Conservation (phyloP, 1,139 yeast species). For the Geotrichum candidum region DNA sequence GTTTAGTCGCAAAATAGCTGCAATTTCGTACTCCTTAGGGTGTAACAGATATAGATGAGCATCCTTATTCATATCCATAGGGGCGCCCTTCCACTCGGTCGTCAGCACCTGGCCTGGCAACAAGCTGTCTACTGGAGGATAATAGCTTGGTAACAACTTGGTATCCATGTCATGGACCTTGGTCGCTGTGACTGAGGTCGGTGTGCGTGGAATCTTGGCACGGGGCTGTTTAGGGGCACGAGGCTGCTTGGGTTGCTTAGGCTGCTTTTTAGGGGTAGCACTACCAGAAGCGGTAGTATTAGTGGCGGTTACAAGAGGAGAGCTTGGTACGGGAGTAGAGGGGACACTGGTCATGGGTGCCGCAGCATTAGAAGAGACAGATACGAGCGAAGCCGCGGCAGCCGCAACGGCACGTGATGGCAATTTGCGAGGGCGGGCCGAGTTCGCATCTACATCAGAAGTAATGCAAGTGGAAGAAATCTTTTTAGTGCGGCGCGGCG, state of each 20-base stretch:
- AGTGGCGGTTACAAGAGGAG: neutral
- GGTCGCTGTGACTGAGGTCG: conserved; percentile 19
- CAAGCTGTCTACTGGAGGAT: conserved; percentile 60
- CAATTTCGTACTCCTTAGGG: conserved; percentile 86
- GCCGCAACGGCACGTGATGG: conserved; percentile 1
- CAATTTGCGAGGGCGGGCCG: conserved; percentile 3
- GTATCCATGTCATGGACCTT: conserved; percentile 37
- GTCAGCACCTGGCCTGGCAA: conserved; percentile 70
- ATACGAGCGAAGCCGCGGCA: neutral
- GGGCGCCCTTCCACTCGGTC: conserved; percentile 97
- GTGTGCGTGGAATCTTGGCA: conserved; percentile 1
- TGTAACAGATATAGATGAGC: conserved; percentile 68
- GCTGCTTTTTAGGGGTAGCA: neutral
- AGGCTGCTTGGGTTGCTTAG: neutral
- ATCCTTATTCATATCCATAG: conserved; percentile 81
- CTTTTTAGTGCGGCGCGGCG: neutral
- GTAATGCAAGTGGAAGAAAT: neutral
- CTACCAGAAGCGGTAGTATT: neutral
- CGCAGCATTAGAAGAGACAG: neutral
- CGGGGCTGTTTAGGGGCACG: conserved; percentile 5
- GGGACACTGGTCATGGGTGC: neutral
- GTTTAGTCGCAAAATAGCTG: conserved; percentile 83
- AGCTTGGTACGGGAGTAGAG: neutral
- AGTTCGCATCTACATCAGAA: neutral
- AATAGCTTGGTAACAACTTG: conserved; percentile 55